Evolutionary conservation across 805 yeast genomes (phyloP), one percentile per base, ranked within the genome.

Genomic region (Spathaspora arborariae): DNA sequence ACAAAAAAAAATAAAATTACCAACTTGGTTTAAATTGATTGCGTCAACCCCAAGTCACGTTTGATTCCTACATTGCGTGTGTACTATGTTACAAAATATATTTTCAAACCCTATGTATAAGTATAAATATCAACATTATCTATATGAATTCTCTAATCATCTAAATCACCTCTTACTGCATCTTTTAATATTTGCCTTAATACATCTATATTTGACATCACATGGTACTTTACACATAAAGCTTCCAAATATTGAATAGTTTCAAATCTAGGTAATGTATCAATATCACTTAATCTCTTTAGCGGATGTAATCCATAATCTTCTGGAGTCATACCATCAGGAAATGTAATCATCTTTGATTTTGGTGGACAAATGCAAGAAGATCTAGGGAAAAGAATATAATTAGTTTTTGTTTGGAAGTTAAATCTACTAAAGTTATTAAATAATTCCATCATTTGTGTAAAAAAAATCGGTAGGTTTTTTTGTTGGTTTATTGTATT

Each of bases 261-360:
- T 42, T 47, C 50, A 22, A 47, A 47, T 22, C 45, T 36, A 36
- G 30, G 22, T 19, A 47, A 20, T 8, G 8, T 15, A 24, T 47
- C 50, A 20, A 47, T 22, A 35, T 47, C 50, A 8, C 30, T 20
- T 6, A 26, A 6, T 21, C 27, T 38, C 19, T 24, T 40, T 13
- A 47, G 44, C 11, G 47, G 45, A 10, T 44, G 45, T 24, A 47
- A 27, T 10, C 47, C 50, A 44, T 47, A 47, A 16, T 44, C 47
- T 11, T 47, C 33, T n/a, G 47, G 30, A 13, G 50, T 27, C 11
- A 5, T 35, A 4, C 50, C 50, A 22, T 44, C 50, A 9, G 50
- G 50, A 34, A 47, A 47, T 5, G 34, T 13, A 13, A 30, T 30
- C 35, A 30, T 13, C 2, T 13, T 27, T 10, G 18, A 7, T 30